Evolutionary conservation across 1,284 basidiomycete species (phyloP).

Genomic region (Athelia psychrophila): DNA sequence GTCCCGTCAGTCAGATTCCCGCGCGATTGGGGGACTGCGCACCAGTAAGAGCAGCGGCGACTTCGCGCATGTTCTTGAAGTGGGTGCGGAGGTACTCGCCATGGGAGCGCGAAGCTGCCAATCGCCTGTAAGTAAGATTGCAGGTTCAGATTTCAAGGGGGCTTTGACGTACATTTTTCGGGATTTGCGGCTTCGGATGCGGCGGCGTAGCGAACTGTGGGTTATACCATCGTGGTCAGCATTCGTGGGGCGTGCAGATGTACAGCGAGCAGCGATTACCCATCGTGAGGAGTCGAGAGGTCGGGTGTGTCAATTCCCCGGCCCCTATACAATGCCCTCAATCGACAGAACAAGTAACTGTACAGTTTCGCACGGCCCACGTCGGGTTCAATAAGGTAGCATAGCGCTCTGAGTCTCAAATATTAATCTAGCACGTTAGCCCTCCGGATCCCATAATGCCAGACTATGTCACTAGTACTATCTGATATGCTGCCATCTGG

Average conservation of each 20-base stretch:
- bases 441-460: too few relatives aligned
- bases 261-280: constrained; percentile 44
- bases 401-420: too few relatives aligned
- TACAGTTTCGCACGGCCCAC: constrained; percentile 1
- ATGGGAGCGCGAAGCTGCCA: constrained; percentile 82
- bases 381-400: too few relatives aligned
- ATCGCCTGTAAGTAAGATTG: constrained; percentile 13
- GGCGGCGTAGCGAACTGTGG: constrained; percentile 86
- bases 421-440: too few relatives aligned
- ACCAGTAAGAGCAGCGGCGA: constrained; percentile 87
- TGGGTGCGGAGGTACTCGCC: constrained; percentile 98
- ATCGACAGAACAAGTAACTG: neutral
- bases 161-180: constrained; percentile 77
- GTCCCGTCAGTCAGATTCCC: neutral
- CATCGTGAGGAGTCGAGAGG: constrained; percentile 64
- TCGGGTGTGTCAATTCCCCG: neutral
- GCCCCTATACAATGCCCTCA: neutral
- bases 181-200: constrained; percentile 84
- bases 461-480: too few relatives aligned
- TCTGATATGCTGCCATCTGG: too few relatives aligned
- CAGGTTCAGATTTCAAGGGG: neutral
- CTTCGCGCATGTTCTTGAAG: constrained; percentile 99
- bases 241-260: neutral
- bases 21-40: constrained; percentile 15
- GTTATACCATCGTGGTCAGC: constrained; percentile 7